phyloP scores from a whole-genome alignment of 2,329 filamentous ascomycete species.

The Scytalidium sp. region DNA sequence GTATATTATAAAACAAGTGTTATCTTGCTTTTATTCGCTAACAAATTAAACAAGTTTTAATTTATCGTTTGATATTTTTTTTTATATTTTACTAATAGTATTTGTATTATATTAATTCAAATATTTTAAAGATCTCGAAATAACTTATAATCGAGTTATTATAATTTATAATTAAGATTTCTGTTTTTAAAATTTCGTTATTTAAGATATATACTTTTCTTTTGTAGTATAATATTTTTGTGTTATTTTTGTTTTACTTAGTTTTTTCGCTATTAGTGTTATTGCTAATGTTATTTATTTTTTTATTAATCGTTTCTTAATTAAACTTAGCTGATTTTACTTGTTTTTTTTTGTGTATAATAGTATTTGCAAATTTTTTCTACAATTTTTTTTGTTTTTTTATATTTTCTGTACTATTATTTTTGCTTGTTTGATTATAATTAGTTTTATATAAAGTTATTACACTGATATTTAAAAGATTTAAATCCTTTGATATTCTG shows the following conservation, averaged over 20 bases:
- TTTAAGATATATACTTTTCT: neutral
- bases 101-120: no score
- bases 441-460: neutral
- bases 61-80: neutral
- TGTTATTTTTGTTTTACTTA: neutral
- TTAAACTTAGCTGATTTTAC: no score
- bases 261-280: neutral
- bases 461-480: neutral
- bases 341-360: neutral
- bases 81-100: no score
- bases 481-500: neutral
- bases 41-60: neutral
- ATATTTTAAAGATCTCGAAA: no score
- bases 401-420: neutral
- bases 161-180: neutral
- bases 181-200: neutral
- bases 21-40: neutral
- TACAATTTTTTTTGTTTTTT: neutral
- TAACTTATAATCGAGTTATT: neutral
- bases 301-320: neutral
- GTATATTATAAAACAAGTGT: neutral
- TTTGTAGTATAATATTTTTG: neutral
- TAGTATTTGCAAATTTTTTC: neutral
- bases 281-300: neutral
- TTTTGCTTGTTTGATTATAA: neutral